Conservation (phyloP, 139 green algal genomes). For the Chlorella ohadii region DNA sequence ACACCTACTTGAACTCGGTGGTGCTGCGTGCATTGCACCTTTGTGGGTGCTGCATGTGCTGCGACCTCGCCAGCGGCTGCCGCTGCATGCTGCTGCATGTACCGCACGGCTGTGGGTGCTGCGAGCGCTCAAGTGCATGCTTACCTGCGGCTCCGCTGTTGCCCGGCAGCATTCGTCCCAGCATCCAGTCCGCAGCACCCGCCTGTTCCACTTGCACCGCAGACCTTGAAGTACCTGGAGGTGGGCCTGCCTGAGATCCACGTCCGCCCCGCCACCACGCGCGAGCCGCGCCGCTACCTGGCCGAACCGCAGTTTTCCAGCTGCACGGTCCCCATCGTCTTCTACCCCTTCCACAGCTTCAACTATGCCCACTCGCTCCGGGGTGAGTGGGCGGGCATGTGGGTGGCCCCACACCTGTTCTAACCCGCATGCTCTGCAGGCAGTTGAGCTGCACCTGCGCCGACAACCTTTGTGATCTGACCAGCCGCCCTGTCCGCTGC, state of each 20-base stretch:
- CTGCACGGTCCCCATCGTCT: slow-evolving; percentile 4
- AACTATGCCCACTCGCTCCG: background rate
- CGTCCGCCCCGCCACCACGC: background rate
- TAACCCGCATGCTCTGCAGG: too few relatives aligned
- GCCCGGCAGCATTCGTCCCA: too few relatives aligned
- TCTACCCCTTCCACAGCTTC: background rate
- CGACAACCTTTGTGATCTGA: background rate
- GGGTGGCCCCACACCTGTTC: background rate
- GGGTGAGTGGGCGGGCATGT: background rate
- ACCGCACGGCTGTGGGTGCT: too few relatives aligned
- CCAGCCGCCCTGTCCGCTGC: background rate
- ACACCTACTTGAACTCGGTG: too few relatives aligned
- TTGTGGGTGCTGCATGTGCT: too few relatives aligned
- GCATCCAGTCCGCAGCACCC: too few relatives aligned
- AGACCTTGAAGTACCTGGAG: background rate
- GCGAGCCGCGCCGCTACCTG: background rate
- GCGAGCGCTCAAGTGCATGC: too few relatives aligned
- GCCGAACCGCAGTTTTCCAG: background rate
- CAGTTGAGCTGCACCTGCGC: too few relatives aligned
- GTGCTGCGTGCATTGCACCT: too few relatives aligned
- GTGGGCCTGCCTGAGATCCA: background rate
- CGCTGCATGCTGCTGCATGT: background rate
- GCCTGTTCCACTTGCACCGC: background rate
- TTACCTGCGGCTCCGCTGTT: too few relatives aligned
- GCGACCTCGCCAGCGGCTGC: too few relatives aligned